Base-by-base conservation (phyloP, 495 filamentous ascomycete species). In the Penicillium desertorum region DNA sequence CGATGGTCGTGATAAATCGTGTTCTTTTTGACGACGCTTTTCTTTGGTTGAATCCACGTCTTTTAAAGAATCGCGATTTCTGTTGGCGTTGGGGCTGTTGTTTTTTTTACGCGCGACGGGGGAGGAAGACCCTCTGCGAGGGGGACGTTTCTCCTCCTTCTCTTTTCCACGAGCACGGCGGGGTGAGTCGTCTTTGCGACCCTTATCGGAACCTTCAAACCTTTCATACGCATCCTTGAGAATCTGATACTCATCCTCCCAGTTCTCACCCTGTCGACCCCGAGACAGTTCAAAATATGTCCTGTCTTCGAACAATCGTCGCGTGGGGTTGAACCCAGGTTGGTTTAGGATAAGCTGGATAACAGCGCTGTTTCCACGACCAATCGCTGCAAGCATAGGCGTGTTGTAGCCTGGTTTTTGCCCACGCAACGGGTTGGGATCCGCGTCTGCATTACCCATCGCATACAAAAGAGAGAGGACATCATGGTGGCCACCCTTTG, bases 331-430 rank as follows among this genome's bases (percentile, higher is more conserved):
- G 59, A 96, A 94, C 5, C 82, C 78, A 27, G 83, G 83, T 57
- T 93, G 89, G 54, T 85, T 84, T 2, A 97, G 78, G 5, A 98
- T 80, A 10, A 96, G 80, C 45, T 86, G 79, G 36, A 98, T 83
- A 37, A 96, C 88, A 45, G 86, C 86, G 25, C 90, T 77, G 66
- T 95, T 94, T 11, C 92, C 92, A 53, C 92, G 85, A 9, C 94
- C 94, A 54, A 98, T 96, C 2, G 94, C 91, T 36, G 91, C 91
- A 29, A 96, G 81, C 82, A 98, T 96, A 3, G 95, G 95, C 0
- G 93, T 98, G 58, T 87, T 87, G 60, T 88, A 77, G 7, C 77
- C 81, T 16, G 75, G 62, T 53, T 75, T 79, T 43, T 79, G 77
- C 29, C 73, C 73, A 22, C 72, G 62, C 14, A 82, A 54, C 5